phyloP scores from a whole-genome alignment of 805 yeast genomes.

The Cyberlindnera maclurae region DNA sequence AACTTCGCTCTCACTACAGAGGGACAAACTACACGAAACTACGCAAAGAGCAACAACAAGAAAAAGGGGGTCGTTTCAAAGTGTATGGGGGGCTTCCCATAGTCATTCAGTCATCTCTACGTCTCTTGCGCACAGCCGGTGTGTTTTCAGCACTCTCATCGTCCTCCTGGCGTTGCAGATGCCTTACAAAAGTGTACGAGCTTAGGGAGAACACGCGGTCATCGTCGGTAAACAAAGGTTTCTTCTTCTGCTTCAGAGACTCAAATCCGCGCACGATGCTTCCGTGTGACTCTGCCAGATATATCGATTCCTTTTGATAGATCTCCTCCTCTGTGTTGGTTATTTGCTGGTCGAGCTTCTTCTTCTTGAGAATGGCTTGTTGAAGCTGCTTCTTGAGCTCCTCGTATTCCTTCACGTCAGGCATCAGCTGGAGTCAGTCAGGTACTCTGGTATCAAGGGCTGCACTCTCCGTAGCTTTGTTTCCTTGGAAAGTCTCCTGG shows the following conservation, averaged over 20 bases:
- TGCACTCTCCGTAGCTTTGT: too few species aligned
- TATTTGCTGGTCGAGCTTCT: slow-evolving; percentile 56
- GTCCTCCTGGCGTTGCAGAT: slow-evolving; percentile 42
- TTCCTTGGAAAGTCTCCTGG: too few species aligned
- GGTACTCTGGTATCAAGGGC: too few species aligned
- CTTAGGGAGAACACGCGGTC: slow-evolving; percentile 79
- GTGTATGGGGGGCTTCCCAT: too few species aligned
- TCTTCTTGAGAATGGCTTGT: slow-evolving; percentile 53
- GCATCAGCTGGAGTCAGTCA: too few species aligned
- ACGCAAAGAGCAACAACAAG: too few species aligned
- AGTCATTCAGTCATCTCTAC: slow-evolving; percentile 9
- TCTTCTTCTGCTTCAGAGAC: slow-evolving; percentile 41
- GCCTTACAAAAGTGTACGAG: slow-evolving; percentile 61
- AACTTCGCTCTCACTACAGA: too few species aligned
- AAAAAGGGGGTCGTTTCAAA: too few species aligned
- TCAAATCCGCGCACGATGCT: slow-evolving; percentile 93
- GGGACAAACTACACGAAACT: too few species aligned
- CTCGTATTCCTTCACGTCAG: slow-evolving; percentile 45
- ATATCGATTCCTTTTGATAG: slow-evolving; percentile 69
- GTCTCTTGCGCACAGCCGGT: slow-evolving; percentile 11
- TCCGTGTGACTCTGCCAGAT: slow-evolving; percentile 58
- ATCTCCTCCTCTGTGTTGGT: slow-evolving; percentile 67
- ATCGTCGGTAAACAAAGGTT: slow-evolving; percentile 52
- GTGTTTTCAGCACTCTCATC: slow-evolving; percentile 21
- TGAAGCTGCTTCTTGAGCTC: slow-evolving; percentile 59